phyloP scores from a whole-genome alignment of 1,284 basidiomycete species.

The Tremellales sp. region DNA sequence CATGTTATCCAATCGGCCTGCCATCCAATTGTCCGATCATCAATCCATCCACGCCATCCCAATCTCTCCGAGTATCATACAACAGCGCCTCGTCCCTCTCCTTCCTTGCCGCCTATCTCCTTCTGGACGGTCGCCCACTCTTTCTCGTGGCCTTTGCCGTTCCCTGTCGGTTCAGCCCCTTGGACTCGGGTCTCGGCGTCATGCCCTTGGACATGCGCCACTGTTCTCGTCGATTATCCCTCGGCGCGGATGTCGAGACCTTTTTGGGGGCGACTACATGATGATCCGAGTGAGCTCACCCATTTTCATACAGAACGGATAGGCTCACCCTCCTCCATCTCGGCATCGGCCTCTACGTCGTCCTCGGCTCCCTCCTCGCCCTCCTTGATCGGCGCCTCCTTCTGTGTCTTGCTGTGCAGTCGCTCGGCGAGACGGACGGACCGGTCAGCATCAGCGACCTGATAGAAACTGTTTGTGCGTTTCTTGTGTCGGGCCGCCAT shows the following conservation, averaged over 20 bases:
- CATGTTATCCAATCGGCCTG: too few relatives aligned
- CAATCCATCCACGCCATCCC: too few relatives aligned
- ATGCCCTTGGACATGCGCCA: conserved; percentile 48
- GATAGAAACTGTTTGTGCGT: conserved; percentile 76
- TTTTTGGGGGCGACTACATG: conserved; percentile 25
- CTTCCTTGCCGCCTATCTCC: conserved; percentile 15
- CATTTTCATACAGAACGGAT: background rate
- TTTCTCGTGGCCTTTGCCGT: conserved; percentile 30
- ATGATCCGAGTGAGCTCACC: background rate
- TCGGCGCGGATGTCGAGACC: conserved; percentile 47
- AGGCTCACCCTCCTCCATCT: conserved; percentile 22
- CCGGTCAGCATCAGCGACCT: conserved; percentile 77
- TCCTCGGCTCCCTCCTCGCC: conserved; percentile 23
- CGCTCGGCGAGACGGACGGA: conserved; percentile 61
- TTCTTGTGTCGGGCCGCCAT: conserved; percentile 79
- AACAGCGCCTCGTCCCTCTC: too few relatives aligned
- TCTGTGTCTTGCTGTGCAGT: conserved; percentile 68
- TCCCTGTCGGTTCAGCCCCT: conserved; percentile 37
- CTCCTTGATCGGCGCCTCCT: conserved; percentile 64
- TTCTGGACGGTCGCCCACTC: conserved; percentile 36
- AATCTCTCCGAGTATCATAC: too few relatives aligned
- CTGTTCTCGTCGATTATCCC: conserved; percentile 42
- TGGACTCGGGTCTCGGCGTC: conserved; percentile 34
- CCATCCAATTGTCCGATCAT: too few relatives aligned
- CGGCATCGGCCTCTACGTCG: conserved; percentile 14